A percentile compares a stretch with the other conserved stretches of the same genome.
Evolutionary conservation across 257 asterid species (phyloP).

Genomic region (Nicotiana attenuata): DNA sequence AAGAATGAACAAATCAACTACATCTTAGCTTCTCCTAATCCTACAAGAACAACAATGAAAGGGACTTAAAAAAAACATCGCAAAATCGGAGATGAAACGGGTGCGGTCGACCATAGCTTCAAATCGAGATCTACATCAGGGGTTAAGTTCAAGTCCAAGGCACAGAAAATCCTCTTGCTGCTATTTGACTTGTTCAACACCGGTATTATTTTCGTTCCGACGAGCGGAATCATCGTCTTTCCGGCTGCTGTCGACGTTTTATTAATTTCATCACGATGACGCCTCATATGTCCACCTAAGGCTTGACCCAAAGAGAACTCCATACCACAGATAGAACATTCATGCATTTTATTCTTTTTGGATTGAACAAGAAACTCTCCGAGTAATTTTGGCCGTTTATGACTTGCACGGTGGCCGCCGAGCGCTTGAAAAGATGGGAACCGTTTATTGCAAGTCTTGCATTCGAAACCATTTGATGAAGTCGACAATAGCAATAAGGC

Average conservation of each 20-base stretch:
- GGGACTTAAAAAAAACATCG: not conserved
- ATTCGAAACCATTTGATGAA: not conserved
- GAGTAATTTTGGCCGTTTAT: too few species aligned
- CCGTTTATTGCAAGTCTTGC: slow-evolving; percentile 6
- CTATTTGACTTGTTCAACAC: not conserved
- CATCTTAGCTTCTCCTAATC: not conserved
- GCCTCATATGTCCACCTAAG: not conserved
- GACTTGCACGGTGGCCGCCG: not conserved
- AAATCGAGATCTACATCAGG: not conserved
- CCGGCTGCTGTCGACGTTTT: not conserved
- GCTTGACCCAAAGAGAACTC: not conserved
- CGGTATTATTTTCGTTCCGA: not conserved
- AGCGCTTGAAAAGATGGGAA: slow-evolving; percentile 2
- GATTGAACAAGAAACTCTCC: too few species aligned
- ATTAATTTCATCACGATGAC: not conserved
- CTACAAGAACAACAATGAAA: too few species aligned
- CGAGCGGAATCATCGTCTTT: too few species aligned
- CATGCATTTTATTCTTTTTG: too few species aligned
- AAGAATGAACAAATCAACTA: too few species aligned
- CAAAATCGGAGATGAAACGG: not conserved
- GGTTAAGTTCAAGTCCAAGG: not conserved
- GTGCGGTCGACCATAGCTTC: not conserved
- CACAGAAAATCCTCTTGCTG: not conserved
- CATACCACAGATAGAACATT: not conserved
- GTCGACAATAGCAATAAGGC: not conserved